Evolutionary conservation across 192 early-diverging fungal genomes (phyloP), one percentile per base, ranked within the genome.

Genomic region (Backusella liffmaniae): DNA sequence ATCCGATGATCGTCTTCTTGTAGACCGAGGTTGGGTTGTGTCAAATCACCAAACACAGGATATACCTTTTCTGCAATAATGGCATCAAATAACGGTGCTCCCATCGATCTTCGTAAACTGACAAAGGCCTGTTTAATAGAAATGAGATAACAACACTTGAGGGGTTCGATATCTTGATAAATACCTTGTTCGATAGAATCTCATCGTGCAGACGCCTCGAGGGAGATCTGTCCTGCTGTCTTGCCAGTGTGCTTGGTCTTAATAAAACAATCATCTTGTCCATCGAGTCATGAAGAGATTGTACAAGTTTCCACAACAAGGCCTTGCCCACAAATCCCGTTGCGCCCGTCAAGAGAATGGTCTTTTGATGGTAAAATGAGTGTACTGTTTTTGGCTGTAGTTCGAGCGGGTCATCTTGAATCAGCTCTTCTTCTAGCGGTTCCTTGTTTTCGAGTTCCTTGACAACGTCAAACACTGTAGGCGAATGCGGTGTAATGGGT

Each of bases 281-380:
- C 70, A 86, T 46, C 9, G 82, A 59, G 49, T 84, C 44, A 70
- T 77, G 76, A n/a, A 86, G 62, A 4, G 83, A 77, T 2, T 80
- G 70, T 8, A 88, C 26, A 16, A 86, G 29, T 34, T 88, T 88
- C 76, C 85, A 85, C 9, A 88, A 72, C 12, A 88, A 66, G 1
- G 86, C 83, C 66, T 88, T 88, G 29, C 87, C 87, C 16, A 88
- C 76, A 67, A 87, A 88, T 5, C 87, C 87, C 2, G 87, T 86
- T 12, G 83, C 84, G 8, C 87, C 87, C 0, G 87, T 88, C 18
- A 88, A 30, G 41, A 88, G 80, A 39, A 88, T 76, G 62, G 80
- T 77, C 23, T 73, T 84, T 44, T 73, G 66, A 21, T 77, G 59
- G 36, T 83, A 83, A 39, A 83, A 80, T 3, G 56, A 37, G 1